Evolutionary conservation across 176 grass and related monocot genomes (phyloP).

Genomic region (Alloteropsis semialata): DNA sequence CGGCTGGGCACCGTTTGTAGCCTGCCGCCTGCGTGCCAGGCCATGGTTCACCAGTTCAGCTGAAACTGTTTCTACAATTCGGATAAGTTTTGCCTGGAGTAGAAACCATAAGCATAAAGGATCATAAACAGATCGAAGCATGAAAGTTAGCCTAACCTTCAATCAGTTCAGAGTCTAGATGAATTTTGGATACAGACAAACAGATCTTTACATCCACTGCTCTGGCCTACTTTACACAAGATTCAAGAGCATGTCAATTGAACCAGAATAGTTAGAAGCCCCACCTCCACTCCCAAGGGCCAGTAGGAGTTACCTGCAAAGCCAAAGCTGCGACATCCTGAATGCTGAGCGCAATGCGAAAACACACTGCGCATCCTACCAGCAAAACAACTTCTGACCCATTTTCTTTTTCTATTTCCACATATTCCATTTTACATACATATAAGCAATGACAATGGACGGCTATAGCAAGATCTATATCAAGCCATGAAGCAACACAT

Average conservation of each 20-base stretch:
- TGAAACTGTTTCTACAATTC: not conserved
- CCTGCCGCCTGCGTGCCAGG: not conserved
- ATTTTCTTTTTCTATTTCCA: slow-evolving; percentile 65
- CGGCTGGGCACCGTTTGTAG: not conserved
- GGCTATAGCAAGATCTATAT: slow-evolving; percentile 52
- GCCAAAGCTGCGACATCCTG: not conserved
- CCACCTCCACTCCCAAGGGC: not conserved
- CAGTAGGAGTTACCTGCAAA: not conserved
- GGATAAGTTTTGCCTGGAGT: not conserved
- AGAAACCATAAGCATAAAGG: not conserved
- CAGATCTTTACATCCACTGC: not conserved
- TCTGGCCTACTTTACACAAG: not conserved
- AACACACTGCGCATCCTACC: slow-evolving; percentile 6
- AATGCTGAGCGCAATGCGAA: not conserved
- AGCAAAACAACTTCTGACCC: slow-evolving; percentile 34
- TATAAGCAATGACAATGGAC: slow-evolving; percentile 75
- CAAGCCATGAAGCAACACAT: slow-evolving; percentile 57
- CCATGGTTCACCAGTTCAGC: not conserved
- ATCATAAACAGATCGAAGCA: not conserved
- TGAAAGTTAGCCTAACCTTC: not conserved
- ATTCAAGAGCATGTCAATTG: not conserved
- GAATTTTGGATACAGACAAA: not conserved
- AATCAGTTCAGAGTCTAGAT: not conserved
- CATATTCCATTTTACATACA: slow-evolving; percentile 77
- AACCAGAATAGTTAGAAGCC: not conserved